Base-by-base conservation (phyloP, 2,329 filamentous ascomycete genomes). In the Tricladium varicosporioides region DNA sequence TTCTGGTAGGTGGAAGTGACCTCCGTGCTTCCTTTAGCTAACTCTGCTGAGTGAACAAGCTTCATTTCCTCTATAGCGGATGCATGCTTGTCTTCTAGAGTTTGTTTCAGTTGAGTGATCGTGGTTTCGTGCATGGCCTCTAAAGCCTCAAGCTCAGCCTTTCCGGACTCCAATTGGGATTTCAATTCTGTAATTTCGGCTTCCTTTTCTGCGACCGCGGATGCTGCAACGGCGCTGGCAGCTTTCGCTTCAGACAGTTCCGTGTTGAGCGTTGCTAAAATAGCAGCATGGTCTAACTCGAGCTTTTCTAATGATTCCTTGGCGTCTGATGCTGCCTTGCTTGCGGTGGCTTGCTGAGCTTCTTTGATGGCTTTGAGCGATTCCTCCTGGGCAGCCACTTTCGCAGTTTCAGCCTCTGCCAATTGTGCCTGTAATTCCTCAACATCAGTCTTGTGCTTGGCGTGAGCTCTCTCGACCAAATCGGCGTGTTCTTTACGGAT, bases 171-270 rank as follows among this genome's bases (percentile, higher is more conserved):
- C 14, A 86, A 74, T 16, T 82, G 74, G 63, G 60, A 47, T 50
- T 69, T 70, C 46, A 71, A 53, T 15, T 61, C 31, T 40, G 55
- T 48, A 48, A 70, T 63, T 62, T 73, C 71, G 19, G 70, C 59
- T 22, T 71, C 65, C 51, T 73, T 71, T 27, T 69, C 68, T 14
- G 65, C 49, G 50, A 77, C 65, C 11, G 74, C 74, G 19, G 58
- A 51, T 15, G 60, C 48, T 14, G 63, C 57, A 27, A 60, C 53
- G 13, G 61, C 74, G 10, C 77, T 76, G 7, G 75, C 71, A 44
- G 81, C 78, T 68, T 80, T 81, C 9, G 79, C 73, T 52, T 71
- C 73, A 22, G 78, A 66, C n/a, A 80, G 73, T 55, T 80, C 77
- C 10, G 73, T 70, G 42, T 65, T 65, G 14, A 71, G 56, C 4